Percentiles rank a stretch among this genome's conserved stretches.
phyloP scores from a whole-genome alignment of 768 basidiomycete genomes.

The Clathrus columnatus region DNA sequence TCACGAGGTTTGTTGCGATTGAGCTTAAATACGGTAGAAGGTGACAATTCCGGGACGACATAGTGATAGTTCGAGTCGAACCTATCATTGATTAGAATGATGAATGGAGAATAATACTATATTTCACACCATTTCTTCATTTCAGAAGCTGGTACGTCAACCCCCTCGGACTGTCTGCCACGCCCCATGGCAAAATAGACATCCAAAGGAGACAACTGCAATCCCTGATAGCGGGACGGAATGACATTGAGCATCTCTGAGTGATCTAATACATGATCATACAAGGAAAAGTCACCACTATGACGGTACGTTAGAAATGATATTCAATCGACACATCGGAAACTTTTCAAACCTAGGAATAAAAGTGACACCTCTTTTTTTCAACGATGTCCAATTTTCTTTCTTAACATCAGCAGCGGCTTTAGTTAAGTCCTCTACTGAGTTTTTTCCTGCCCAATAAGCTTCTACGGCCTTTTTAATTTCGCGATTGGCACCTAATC shows the following conservation, averaged over 20 bases:
- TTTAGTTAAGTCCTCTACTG: slow-evolving; percentile 81
- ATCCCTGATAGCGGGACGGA: slow-evolving; percentile 85
- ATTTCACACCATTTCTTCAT: slow-evolving; percentile 93
- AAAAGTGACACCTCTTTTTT: slow-evolving; percentile 77
- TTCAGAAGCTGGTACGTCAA: slow-evolving; percentile 95
- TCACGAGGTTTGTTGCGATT: slow-evolving; percentile 91
- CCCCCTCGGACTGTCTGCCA: slow-evolving; percentile 87
- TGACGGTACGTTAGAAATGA: slow-evolving; percentile 10
- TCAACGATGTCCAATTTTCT: slow-evolving; percentile 79
- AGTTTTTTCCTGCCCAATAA: slow-evolving; percentile 92
- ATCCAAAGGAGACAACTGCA: slow-evolving; percentile 82
- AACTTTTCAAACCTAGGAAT: slow-evolving; percentile 69
- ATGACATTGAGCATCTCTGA: slow-evolving; percentile 94
- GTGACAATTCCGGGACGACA: slow-evolving; percentile 94
- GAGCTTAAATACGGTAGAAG: slow-evolving; percentile 87
- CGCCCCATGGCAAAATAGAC: slow-evolving; percentile 99
- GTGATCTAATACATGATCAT: slow-evolving; percentile 98
- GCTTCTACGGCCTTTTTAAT: slow-evolving; percentile 97
- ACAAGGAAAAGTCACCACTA: slow-evolving; percentile 97
- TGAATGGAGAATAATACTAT: slow-evolving; percentile 5
- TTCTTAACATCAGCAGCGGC: slow-evolving; percentile 83
- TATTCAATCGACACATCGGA: slow-evolving; percentile 15
- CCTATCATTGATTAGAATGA: slow-evolving; percentile 35
- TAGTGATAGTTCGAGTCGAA: slow-evolving; percentile 99
- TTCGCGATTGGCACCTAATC: slow-evolving; percentile 81